Evolutionary conservation across 495 filamentous ascomycete species (phyloP).

Genomic region (Friedmanniomyces endolithicus): DNA sequence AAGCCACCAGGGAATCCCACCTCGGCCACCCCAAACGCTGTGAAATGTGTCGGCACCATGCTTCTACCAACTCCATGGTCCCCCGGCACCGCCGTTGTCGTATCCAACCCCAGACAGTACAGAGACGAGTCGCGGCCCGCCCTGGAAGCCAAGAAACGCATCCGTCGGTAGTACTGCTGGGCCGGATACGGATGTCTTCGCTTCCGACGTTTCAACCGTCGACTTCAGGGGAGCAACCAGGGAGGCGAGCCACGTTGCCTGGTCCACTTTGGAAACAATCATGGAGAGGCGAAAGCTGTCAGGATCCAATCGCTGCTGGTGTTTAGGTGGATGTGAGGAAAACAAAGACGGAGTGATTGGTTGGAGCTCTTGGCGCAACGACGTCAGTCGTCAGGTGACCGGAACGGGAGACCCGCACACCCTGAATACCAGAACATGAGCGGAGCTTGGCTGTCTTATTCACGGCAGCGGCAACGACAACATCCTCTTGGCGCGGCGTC

Average conservation of each 20-base stretch:
- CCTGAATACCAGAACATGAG: too few species aligned
- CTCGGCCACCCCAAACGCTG: too few species aligned
- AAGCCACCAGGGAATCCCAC: too few species aligned
- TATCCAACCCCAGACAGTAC: not conserved
- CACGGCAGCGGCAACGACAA: not conserved
- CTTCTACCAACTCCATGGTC: not conserved
- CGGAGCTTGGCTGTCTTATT: too few species aligned
- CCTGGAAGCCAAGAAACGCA: slow-evolving; percentile 1
- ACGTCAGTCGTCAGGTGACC: not conserved
- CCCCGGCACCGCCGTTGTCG: not conserved
- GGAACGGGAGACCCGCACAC: too few species aligned
- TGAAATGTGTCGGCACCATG: not conserved
- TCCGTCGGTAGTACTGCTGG: not conserved
- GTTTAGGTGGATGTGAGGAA: not conserved
- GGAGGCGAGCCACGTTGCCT: not conserved
- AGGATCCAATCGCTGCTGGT: not conserved
- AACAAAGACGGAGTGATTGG: not conserved
- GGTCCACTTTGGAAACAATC: not conserved
- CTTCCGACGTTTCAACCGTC: not conserved
- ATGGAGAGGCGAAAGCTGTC: not conserved
- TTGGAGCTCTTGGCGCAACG: not conserved
- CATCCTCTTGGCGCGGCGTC: not conserved
- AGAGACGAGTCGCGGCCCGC: not conserved
- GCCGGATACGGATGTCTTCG: not conserved
- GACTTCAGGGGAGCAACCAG: not conserved